Conservation (phyloP, 352 stramenopile genomes). For the Thraustotheca clavata region DNA sequence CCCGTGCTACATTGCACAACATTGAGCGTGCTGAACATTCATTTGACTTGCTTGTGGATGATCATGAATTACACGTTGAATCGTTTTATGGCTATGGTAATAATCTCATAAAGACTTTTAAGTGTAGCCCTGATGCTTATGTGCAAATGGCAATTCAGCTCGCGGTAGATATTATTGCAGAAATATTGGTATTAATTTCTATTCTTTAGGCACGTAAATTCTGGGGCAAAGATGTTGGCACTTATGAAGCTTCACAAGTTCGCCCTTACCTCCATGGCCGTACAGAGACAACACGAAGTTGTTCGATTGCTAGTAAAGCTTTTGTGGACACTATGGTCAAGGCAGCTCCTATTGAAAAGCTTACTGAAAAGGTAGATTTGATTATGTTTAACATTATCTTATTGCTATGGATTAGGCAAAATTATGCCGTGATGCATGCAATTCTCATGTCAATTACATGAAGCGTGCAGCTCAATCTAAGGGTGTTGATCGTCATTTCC, state of each 20-base stretch:
- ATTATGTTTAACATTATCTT: neutral
- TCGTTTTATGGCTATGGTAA: conserved; percentile 86
- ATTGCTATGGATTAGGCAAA: conserved; percentile 19
- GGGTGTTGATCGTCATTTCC: conserved; percentile 92
- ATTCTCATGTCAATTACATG: conserved; percentile 58
- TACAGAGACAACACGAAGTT: conserved; percentile 86
- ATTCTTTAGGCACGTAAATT: conserved; percentile 46
- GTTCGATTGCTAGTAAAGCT: conserved; percentile 60
- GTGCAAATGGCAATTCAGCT: conserved; percentile 95
- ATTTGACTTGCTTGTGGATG: conserved; percentile 62
- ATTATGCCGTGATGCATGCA: conserved; percentile 35
- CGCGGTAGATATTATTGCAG: conserved; percentile 41
- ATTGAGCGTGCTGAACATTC: conserved; percentile 44
- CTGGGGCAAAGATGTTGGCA: conserved; percentile 54
- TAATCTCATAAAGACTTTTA: conserved; percentile 82
- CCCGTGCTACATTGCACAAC: conserved; percentile 31
- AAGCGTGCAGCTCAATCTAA: conserved; percentile 53
- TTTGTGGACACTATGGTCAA: conserved; percentile 84
- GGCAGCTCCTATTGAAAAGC: conserved; percentile 26
- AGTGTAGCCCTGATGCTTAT: conserved; percentile 91
- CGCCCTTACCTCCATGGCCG: conserved; percentile 91
- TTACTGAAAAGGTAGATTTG: conserved; percentile 31
- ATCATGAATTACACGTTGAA: conserved; percentile 84
- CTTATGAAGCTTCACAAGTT: conserved; percentile 94
- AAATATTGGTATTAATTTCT: neutral